Conservation (phyloP, 2,329 filamentous ascomycete genomes). For the Diaporthe humulicola region DNA sequence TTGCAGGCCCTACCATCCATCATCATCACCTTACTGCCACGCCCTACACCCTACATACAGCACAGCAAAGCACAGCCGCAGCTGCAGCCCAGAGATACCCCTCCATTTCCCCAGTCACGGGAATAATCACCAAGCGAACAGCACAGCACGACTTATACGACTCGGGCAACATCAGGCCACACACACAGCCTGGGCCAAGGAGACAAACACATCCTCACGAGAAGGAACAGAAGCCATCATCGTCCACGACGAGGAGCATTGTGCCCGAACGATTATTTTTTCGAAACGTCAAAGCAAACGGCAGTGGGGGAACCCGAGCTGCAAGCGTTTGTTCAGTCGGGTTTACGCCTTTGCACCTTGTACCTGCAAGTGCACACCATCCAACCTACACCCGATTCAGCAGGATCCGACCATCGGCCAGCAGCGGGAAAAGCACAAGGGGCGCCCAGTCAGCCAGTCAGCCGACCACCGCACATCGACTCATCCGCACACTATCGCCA, state of each 20-base stretch:
- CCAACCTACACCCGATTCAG: slow-evolving; percentile 16
- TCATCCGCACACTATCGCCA: slow-evolving; percentile 31
- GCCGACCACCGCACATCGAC: slow-evolving; percentile 34
- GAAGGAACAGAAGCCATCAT: not conserved
- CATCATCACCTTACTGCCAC: not conserved
- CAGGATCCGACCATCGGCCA: slow-evolving; percentile 36
- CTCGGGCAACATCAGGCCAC: not conserved
- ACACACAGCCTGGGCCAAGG: not conserved
- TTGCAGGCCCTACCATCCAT: not conserved
- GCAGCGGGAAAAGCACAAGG: slow-evolving; percentile 28
- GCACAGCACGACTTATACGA: slow-evolving; percentile 32
- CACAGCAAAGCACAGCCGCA: not conserved
- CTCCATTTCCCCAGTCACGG: slow-evolving; percentile 12
- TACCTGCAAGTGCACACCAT: not conserved
- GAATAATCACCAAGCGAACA: slow-evolving; percentile 2
- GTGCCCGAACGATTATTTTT: not conserved
- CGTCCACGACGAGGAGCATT: not conserved
- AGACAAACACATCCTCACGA: not conserved
- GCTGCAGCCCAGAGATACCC: slow-evolving; percentile 16
- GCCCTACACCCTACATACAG: not conserved
- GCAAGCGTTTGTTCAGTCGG: slow-evolving; percentile 8
- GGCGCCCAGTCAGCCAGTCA: slow-evolving; percentile 28
- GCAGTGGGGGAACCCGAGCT: slow-evolving; percentile 6
- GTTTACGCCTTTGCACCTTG: not conserved
- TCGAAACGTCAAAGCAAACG: slow-evolving; percentile 24